phyloP scores from a whole-genome alignment of 2,329 filamentous ascomycete species.

The Alternaria sp. region DNA sequence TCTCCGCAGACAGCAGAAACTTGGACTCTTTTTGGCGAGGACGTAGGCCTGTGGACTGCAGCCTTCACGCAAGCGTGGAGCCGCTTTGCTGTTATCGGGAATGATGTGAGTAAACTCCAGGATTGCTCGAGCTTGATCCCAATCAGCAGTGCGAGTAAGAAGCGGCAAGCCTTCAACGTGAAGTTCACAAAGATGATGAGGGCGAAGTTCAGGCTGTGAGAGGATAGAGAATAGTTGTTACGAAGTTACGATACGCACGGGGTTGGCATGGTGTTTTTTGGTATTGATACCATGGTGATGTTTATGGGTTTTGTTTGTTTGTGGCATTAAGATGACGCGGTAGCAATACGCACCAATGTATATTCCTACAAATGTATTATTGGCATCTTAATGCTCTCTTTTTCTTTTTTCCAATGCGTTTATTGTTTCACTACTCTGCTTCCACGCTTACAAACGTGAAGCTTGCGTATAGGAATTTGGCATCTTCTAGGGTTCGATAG shows the following conservation, averaged over 20 bases:
- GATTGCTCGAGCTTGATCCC: slow-evolving; percentile 37
- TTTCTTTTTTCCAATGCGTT: background rate
- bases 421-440: no score
- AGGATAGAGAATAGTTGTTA: background rate
- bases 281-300: background rate
- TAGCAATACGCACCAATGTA: background rate
- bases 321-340: background rate
- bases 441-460: no score
- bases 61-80: slow-evolving; percentile 37
- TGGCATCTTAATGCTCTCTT: background rate
- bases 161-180: slow-evolving; percentile 1
- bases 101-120: slow-evolving; percentile 28
- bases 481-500: no score
- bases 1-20: slow-evolving; percentile 24
- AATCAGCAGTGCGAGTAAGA: background rate
- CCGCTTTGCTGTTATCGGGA: slow-evolving; percentile 34
- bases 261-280: slow-evolving; percentile 1
- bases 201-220: slow-evolving; percentile 10
- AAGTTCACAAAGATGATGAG: slow-evolving; percentile 10
- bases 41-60: slow-evolving; percentile 26
- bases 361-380: background rate
- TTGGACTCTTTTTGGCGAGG: slow-evolving; percentile 31
- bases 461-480: no score
- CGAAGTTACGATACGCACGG: background rate
- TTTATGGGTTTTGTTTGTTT: background rate